These are phyloP conservation scores for Oropetium thomaeum DNA, from an alignment of 176 grass and related monocot species.

Conservation along the genomic window DNA sequence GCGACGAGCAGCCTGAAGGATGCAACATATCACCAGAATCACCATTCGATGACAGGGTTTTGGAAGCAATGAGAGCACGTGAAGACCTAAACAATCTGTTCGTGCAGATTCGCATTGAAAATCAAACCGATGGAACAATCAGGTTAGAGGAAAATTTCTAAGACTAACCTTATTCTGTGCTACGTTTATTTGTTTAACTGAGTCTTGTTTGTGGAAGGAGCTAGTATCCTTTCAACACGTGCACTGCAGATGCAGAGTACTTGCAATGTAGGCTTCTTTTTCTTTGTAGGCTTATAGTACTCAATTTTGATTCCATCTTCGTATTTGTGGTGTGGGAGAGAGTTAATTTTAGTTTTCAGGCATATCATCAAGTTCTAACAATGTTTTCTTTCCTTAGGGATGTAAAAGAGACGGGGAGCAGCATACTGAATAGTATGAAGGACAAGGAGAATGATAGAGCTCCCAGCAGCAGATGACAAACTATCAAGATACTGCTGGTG, in stretches of 20 bases:
- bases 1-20: slow-evolving; percentile 3
- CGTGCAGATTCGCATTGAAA: slow-evolving; percentile 37
- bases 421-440: background rate
- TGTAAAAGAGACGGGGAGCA: slow-evolving; percentile 3
- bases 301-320: background rate
- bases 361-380: slow-evolving; percentile 9
- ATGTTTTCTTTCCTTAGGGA: background rate
- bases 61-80: slow-evolving; percentile 59
- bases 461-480: background rate
- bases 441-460: background rate
- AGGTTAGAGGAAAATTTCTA: slow-evolving; percentile 31
- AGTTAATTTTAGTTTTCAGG: background rate
- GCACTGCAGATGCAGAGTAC: background rate
- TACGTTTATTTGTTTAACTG: background rate
- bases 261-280: background rate
- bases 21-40: slow-evolving; percentile 23
- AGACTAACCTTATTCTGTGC: background rate
- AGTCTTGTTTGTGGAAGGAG: slow-evolving; percentile 2
- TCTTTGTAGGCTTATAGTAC: too few relatives aligned
- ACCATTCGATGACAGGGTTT: slow-evolving; percentile 50
- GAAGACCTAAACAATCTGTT: slow-evolving; percentile 57
- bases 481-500: slow-evolving; percentile 1
- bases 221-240: slow-evolving; percentile 11
- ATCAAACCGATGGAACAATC: slow-evolving; percentile 20
- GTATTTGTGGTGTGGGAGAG: background rate